Percentiles rank a stretch among this genome's conserved stretches.
Conservation (phyloP, 257 asterid genomes). For the Solanum tarapatanum region DNA sequence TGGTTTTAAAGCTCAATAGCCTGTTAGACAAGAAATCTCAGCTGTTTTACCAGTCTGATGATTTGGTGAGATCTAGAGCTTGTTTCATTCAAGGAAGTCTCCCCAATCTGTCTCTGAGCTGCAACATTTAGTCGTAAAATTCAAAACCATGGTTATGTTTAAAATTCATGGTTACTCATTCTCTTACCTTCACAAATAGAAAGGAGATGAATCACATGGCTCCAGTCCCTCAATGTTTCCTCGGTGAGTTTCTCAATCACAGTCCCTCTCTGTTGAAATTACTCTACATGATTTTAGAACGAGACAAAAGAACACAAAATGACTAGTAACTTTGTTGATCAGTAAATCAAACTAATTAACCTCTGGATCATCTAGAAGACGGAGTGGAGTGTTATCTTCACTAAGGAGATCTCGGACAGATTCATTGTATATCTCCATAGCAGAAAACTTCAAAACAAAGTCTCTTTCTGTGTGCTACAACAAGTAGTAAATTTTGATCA, state of each 20-base stretch:
- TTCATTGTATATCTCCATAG: conserved; percentile 92
- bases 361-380: conserved; percentile 95
- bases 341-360: conserved; percentile 11
- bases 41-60: conserved; percentile 54
- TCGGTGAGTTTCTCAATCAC: conserved; percentile 75
- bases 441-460: conserved; percentile 60
- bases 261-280: conserved; percentile 61
- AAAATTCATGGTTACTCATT: neutral
- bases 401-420: conserved; percentile 75
- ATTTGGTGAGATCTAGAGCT: conserved; percentile 98
- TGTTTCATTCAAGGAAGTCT: conserved; percentile 73
- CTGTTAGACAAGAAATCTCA: neutral
- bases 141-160: neutral
- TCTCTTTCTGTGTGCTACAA: conserved; percentile 33
- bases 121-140: neutral
- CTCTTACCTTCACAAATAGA: conserved; percentile 60
- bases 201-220: conserved; percentile 60
- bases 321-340: neutral
- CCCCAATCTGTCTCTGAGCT: conserved; percentile 93
- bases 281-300: neutral
- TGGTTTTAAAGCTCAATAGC: neutral
- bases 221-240: conserved; percentile 36
- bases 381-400: conserved; percentile 45
- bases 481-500: neutral
- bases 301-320: neutral